Percentiles rank a stretch among this genome's conserved stretches.
Evolutionary conservation across 2,329 filamentous ascomycete species (phyloP).

Genomic region (Pestalotiopsis sp.): DNA sequence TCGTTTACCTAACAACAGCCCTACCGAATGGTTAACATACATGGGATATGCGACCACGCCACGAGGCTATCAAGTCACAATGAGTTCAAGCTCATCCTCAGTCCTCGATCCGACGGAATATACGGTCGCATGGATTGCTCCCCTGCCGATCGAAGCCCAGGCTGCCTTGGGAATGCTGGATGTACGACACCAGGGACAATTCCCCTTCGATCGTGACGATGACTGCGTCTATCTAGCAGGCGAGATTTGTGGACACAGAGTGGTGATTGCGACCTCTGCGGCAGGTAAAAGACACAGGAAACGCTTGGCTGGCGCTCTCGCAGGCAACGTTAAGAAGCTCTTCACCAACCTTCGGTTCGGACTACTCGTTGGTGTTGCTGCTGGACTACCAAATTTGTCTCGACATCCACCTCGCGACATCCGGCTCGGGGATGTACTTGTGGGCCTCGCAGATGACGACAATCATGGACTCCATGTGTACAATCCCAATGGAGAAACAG

Average conservation of each 20-base stretch:
- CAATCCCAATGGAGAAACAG: slow-evolving; percentile 35
- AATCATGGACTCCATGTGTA: slow-evolving; percentile 34
- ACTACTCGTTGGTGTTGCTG: slow-evolving; percentile 39
- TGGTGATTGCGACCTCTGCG: slow-evolving; percentile 38
- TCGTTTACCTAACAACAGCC: no score
- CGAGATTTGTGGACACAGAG: slow-evolving; percentile 37
- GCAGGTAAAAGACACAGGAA: slow-evolving; percentile 37
- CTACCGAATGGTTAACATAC: no score
- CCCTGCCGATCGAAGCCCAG: slow-evolving; percentile 37
- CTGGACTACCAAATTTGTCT: slow-evolving; percentile 34
- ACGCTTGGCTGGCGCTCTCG: slow-evolving; percentile 35
- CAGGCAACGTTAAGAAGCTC: slow-evolving; percentile 35
- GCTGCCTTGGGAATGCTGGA: slow-evolving; percentile 38
- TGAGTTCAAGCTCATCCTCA: background rate
- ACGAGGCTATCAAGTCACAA: no score
- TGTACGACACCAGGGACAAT: slow-evolving; percentile 31
- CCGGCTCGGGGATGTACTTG: slow-evolving; percentile 40
- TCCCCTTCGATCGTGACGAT: slow-evolving; percentile 32
- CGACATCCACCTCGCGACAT: slow-evolving; percentile 33
- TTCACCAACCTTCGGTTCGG: slow-evolving; percentile 40
- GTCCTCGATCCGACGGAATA: slow-evolving; percentile 26
- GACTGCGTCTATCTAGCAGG: slow-evolving; percentile 41
- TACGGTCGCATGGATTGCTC: slow-evolving; percentile 40
- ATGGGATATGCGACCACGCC: no score
- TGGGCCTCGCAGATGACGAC: slow-evolving; percentile 28